Percentiles rank a stretch among this genome's conserved stretches.
Conservation (phyloP, 192 early-diverging fungal genomes). For the Geosiphon pyriformis region DNA sequence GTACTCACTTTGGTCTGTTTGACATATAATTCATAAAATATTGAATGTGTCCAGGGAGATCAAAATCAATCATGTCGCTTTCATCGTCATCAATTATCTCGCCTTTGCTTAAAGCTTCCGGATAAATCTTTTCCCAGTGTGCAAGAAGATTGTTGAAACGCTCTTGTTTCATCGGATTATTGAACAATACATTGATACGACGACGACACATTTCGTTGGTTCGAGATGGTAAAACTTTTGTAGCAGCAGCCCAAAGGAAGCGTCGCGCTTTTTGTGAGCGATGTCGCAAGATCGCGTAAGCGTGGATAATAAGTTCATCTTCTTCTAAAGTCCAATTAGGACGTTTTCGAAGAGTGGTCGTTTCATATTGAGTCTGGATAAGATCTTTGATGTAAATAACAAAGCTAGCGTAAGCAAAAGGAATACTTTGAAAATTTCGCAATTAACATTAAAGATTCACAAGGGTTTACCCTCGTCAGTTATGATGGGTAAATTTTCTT, state of each 20-base stretch:
- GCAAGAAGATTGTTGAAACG: constrained; percentile 6
- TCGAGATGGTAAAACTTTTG: constrained; percentile 20
- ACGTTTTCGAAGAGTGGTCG: constrained; percentile 1
- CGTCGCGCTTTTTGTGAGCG: constrained; percentile 17
- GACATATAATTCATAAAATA: constrained; percentile 18
- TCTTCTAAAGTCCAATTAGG: constrained; percentile 20
- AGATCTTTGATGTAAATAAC: too few species aligned
- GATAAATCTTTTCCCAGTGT: constrained; percentile 23
- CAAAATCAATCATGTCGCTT: constrained; percentile 21
- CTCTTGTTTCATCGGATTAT: constrained; percentile 4
- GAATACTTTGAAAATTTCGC: too few species aligned
- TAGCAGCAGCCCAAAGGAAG: constrained; percentile 26
- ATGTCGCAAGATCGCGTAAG: constrained; percentile 22
- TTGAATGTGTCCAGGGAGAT: constrained; percentile 14
- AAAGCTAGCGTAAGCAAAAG: too few species aligned
- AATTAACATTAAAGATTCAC: too few species aligned
- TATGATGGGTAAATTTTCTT: constrained; percentile 23
- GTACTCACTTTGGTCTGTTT: constrained; percentile 10
- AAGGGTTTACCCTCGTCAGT: constrained; percentile 22
- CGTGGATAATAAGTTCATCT: constrained; percentile 22
- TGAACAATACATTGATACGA: constrained; percentile 19
- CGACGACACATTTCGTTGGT: constrained; percentile 27
- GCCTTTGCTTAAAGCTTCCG: constrained; percentile 8
- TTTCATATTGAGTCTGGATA: constrained; percentile 24
- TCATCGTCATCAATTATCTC: constrained; percentile 19